Evolutionary conservation across 2,329 filamentous ascomycete species (phyloP).

Genomic region (Ascochyta fabae): DNA sequence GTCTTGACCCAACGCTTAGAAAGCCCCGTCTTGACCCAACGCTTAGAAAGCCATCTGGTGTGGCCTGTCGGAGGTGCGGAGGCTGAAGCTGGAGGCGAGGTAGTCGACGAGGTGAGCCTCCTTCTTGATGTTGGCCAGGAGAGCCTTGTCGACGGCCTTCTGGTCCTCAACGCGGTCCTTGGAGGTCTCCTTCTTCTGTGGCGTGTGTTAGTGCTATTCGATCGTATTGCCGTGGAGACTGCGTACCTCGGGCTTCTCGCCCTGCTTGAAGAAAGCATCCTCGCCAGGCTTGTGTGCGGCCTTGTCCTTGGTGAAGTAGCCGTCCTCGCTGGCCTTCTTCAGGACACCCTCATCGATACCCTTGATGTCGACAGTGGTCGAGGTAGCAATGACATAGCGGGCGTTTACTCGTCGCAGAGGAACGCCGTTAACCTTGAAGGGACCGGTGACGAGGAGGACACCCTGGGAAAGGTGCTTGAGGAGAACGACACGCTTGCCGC

Average conservation of each 20-base stretch:
- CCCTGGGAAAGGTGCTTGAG: constrained; percentile 97
- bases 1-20: constrained; percentile 65
- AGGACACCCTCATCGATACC: constrained; percentile 75
- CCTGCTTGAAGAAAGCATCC: constrained; percentile 99
- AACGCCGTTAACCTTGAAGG: constrained; percentile 99
- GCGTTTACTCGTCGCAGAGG: constrained; percentile 92
- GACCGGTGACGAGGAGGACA: constrained; percentile 97
- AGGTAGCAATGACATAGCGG: constrained; percentile 92
- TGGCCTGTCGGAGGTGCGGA: constrained; percentile 99
- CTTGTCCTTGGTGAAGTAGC: constrained; percentile 98
- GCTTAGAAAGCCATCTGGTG: constrained; percentile 99
- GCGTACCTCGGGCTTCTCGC: constrained; percentile 95
- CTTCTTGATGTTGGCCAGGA: constrained; percentile 98
- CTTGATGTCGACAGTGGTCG: constrained; percentile 80
- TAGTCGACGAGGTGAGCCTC: constrained; percentile 92
- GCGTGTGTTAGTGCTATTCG: constrained; percentile 24
- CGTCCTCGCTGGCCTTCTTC: constrained; percentile 80
- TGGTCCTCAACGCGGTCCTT: constrained; percentile 94
- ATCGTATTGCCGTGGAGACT: neutral
- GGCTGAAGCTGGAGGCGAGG: constrained; percentile 94
- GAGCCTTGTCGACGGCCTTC: constrained; percentile 97
- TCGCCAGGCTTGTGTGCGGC: constrained; percentile 92
- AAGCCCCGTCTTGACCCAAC: constrained; percentile 66
- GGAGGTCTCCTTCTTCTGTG: constrained; percentile 93
- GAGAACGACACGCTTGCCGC: constrained; percentile 99